Evolutionary conservation across 2,329 filamentous ascomycete genomes (phyloP), one percentile per base, ranked within the genome.

Genomic region (Bipolaris bicolor): DNA sequence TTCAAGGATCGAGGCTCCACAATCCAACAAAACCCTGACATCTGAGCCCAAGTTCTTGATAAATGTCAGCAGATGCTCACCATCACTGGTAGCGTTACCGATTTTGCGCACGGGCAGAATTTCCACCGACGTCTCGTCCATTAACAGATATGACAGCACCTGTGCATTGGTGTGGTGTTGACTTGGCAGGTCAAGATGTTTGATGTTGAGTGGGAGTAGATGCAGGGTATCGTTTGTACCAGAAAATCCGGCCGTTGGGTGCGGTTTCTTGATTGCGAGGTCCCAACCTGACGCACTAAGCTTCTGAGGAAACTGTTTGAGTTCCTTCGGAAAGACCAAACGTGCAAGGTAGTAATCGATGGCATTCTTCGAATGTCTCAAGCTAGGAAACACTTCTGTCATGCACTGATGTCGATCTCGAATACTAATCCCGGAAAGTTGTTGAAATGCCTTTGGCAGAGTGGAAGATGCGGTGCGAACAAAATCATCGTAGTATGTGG

Each of bases 1-100:
- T 29, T 92, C 88, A 0, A 92, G 70, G 5, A 92, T 83, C 47
- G 88, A 85, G 0, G 90, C 89, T 0, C 90, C 89, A 0, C 90
- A 88, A 61, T 92, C 89, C 0, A 92, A 78, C 1, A 92, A 82
- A 0, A 92, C 88, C 0, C 82, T 80, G 0, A 84, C 77, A 0
- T 74, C 68, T 0, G 77, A 74, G 0, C 77, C 41, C 43, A 84
- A 71, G 0, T 44, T 44, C 0, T 76, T 68, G 0, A 89, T 76
- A 3, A 79, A 69, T 0, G 72, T 31, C 0, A 92, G 65, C 0
- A 90, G 65, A 1, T 66, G 58, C 10, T 79, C 68, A 0, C 80
- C 79, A 49, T 81, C 65, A 2, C 41, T 56, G 3, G 36, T 53
- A 4, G 7, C 24, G 13, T 13, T 45, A 39, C 39, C 49, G 1